Base-by-base conservation (phyloP, 257 asterid species). In the Hygrophila difformis region DNA sequence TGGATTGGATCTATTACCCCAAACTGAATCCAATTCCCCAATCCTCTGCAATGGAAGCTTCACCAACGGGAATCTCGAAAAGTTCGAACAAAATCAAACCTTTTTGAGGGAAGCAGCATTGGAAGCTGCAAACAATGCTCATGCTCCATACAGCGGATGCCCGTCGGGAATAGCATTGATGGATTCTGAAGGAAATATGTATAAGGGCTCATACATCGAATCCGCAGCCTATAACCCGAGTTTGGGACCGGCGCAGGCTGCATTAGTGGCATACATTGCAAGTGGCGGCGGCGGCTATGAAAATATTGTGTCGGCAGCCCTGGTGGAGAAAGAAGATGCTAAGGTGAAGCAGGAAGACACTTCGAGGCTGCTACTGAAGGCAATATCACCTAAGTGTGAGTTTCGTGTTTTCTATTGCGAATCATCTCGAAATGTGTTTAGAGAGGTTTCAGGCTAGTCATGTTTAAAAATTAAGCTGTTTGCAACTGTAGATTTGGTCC, bases 181-280 rank as follows among this genome's bases (percentile, higher is more conserved):
- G 85, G 97, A 84, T 60, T 64, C 64, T 42, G 87, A 81, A 17
- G 97, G 97, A 16, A 77, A 67, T 31, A 66, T 84, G 35, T 76
- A 74, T 44, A 70, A 38, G 26, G 97, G 97, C 1, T 79, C 87
- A 4, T 88, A 84, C 42, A 56, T 62, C 6, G 95, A 88, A 34
- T 88, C 97, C 5, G 95, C 97, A 0, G 97, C 97, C 0, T 84
- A 76, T 56, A 88, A 88, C 53, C 97, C 95, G 23, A 88, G 89
- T 44, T 45, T 88, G 4, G 89, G 93, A 21, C 97, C 97, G 34
- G 74, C 76, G 6, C 97, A 88, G 62, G 81, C 84, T 22, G 95
- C 97, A 18, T 37, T 88, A 74, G 80, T 75, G 48, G 85, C 87
- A 1, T 88, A 61, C 62, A 59, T 88, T 33, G 89, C 82, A 0